These are phyloP conservation scores for Polygonum maritimum DNA, from an alignment of 148 eudicot species.

Conservation along the genomic window DNA sequence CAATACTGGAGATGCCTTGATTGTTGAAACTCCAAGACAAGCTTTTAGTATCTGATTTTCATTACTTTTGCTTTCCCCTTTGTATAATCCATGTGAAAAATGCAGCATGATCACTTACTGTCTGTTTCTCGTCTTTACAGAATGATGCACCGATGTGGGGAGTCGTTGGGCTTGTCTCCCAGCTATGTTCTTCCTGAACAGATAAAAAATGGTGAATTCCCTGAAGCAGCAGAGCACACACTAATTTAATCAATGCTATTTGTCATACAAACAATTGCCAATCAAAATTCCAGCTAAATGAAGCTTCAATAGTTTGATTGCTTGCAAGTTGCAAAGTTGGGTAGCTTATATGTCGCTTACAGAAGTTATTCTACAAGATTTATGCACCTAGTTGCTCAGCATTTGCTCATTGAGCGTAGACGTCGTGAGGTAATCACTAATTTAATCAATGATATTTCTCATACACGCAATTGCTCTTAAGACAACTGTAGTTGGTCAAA, in stretches of 20 bases:
- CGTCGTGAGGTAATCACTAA: not conserved
- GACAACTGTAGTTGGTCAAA: not conserved
- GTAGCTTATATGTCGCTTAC: not conserved
- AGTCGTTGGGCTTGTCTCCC: slow-evolving; percentile 67
- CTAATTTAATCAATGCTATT: not conserved
- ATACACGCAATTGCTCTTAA: not conserved
- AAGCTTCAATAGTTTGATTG: not conserved
- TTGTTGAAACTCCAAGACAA: too few relatives aligned
- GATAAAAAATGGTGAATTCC: not conserved
- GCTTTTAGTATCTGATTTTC: not conserved
- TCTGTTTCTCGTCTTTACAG: slow-evolving; percentile 28
- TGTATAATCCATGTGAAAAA: not conserved
- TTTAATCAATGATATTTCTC: not conserved
- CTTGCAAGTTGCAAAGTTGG: not conserved
- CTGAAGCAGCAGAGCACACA: not conserved
- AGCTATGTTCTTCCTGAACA: slow-evolving; percentile 39
- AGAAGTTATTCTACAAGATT: not conserved
- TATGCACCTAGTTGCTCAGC: not conserved
- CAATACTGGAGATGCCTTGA: not conserved
- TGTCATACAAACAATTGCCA: not conserved
- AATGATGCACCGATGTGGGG: slow-evolving; percentile 76
- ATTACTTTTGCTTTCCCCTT: not conserved
- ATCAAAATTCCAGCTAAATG: not conserved
- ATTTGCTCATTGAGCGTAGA: not conserved
- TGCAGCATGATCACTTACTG: not conserved